Evolutionary conservation across 352 stramenopile genomes (phyloP).

Genomic region (Plasmopara viticola): DNA sequence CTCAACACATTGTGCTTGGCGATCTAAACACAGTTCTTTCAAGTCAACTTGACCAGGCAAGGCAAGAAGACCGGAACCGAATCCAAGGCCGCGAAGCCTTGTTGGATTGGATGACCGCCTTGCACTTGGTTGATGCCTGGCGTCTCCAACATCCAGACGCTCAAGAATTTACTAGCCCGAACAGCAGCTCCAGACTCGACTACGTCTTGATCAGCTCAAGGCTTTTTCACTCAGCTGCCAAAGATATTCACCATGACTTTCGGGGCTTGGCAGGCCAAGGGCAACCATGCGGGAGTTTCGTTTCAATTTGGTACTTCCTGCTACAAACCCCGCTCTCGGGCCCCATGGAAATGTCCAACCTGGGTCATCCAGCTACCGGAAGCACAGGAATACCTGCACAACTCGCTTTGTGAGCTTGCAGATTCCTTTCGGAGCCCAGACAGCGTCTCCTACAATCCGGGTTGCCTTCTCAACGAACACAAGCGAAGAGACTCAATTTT

Average conservation of each 20-base stretch:
- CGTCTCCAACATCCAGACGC: too few relatives aligned
- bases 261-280: neutral
- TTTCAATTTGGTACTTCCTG: neutral
- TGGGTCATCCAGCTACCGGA: neutral
- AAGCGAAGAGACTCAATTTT: too few relatives aligned
- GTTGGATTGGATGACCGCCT: too few relatives aligned
- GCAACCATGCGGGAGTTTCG: neutral
- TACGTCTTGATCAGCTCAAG: neutral
- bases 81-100: too few relatives aligned
- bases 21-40: too few relatives aligned
- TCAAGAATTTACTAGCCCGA: too few relatives aligned
- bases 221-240: neutral
- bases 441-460: neutral
- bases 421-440: neutral
- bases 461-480: neutral
- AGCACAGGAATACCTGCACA: neutral
- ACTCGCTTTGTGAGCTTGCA: neutral
- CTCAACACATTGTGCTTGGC: too few relatives aligned
- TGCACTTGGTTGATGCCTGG: too few relatives aligned
- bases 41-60: too few relatives aligned
- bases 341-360: neutral
- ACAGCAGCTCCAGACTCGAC: too few relatives aligned
- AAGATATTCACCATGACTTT: neutral
- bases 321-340: neutral
- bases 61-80: too few relatives aligned